phyloP scores from a whole-genome alignment of 768 basidiomycete genomes.

The Pleurotus giganteus region DNA sequence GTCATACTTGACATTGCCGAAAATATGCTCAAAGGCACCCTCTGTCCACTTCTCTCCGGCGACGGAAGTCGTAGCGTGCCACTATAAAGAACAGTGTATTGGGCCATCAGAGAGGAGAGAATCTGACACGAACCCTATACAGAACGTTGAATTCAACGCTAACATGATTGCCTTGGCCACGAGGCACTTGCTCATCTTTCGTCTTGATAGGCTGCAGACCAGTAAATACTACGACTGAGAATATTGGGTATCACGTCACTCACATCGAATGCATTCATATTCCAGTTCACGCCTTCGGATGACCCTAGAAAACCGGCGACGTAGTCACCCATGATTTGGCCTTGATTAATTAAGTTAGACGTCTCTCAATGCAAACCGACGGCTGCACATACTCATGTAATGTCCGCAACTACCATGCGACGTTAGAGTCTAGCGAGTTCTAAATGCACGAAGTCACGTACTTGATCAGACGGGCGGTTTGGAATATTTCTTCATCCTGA shows the following conservation, averaged over 20 bases:
- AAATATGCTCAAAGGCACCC: slow-evolving; percentile 36
- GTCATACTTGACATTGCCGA: slow-evolving; percentile 34
- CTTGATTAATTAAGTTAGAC: slow-evolving; percentile 5
- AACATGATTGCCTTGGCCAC: slow-evolving; percentile 63
- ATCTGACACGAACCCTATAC: slow-evolving; percentile 31
- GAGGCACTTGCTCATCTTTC: slow-evolving; percentile 29
- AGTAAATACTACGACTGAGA: neutral
- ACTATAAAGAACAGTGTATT: too few species aligned
- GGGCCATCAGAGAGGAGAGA: neutral
- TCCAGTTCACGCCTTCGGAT: slow-evolving; percentile 51
- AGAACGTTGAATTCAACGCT: slow-evolving; percentile 66
- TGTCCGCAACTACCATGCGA: slow-evolving; percentile 34
- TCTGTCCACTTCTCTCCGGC: slow-evolving; percentile 53
- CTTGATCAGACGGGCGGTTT: slow-evolving; percentile 51
- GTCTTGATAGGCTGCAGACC: slow-evolving; percentile 30
- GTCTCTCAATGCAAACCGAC: neutral
- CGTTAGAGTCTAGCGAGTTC: neutral
- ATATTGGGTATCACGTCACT: slow-evolving; percentile 33
- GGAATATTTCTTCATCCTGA: slow-evolving; percentile 59
- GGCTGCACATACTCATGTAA: slow-evolving; percentile 36
- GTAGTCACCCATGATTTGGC: slow-evolving; percentile 52
- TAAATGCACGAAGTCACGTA: neutral
- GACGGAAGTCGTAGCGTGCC: slow-evolving; percentile 55
- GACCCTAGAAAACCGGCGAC: slow-evolving; percentile 57
- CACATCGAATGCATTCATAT: slow-evolving; percentile 48